Evolutionary conservation across 805 yeast species (phyloP).

Genomic region (Naumovozyma dairenensis): DNA sequence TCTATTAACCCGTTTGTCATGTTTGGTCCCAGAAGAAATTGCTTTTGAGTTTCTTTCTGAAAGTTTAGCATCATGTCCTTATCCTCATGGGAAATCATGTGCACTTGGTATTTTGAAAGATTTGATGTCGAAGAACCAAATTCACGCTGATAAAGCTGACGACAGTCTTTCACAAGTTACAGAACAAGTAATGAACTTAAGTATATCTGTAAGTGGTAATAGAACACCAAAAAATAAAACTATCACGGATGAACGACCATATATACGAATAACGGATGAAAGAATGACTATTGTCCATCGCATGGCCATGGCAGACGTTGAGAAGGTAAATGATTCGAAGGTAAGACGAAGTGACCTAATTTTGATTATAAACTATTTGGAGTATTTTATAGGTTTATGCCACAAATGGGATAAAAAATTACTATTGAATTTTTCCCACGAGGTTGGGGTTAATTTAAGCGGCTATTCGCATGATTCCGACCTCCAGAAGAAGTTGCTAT

Average conservation of each 20-base stretch:
- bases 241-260: too few species aligned
- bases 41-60: constrained; percentile 55
- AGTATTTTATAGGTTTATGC: constrained; percentile 37
- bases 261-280: background rate
- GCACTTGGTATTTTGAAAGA: constrained; percentile 63
- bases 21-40: constrained; percentile 44
- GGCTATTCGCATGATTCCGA: too few species aligned
- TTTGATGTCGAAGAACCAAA: constrained; percentile 34
- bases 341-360: constrained; percentile 8
- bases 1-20: constrained; percentile 52
- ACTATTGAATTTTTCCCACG: constrained; percentile 24
- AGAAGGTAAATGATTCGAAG: constrained; percentile 2
- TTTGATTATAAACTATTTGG: constrained; percentile 44
- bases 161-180: too few species aligned
- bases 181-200: too few species aligned
- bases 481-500: too few species aligned
- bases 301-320: background rate
- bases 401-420: constrained; percentile 22
- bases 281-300: constrained; percentile 3
- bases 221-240: too few species aligned
- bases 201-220: too few species aligned
- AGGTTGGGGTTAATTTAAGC: too few species aligned
- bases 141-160: too few species aligned
- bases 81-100: constrained; percentile 47
- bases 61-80: constrained; percentile 57